A percentile compares a stretch with the other conserved stretches of the same genome.
These are phyloP conservation scores for Groenewaldozyma auringiensis DNA, from an alignment of 1,139 yeast genomes.

Conservation along the genomic window DNA sequence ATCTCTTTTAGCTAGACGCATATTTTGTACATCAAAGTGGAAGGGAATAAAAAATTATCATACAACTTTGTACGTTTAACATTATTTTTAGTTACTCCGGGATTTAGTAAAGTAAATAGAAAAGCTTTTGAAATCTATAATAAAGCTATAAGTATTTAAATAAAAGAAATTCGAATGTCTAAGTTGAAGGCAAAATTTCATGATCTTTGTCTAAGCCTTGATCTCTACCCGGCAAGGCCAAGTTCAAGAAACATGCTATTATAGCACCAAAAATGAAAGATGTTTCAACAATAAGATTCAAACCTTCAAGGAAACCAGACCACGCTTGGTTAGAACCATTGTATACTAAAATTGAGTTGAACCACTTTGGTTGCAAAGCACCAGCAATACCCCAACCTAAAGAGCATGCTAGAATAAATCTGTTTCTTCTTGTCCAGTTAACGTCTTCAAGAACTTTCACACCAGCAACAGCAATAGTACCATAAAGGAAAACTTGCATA, in stretches of 20 bases:
- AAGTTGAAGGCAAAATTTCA: neutral
- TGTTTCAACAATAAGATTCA: conserved; percentile 7
- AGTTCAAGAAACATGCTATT: conserved; percentile 5
- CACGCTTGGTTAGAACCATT: conserved; percentile 3
- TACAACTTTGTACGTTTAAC: too few species aligned
- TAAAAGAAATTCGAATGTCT: neutral
- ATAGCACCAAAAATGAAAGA: conserved; percentile 7
- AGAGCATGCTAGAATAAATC: conserved; percentile 5
- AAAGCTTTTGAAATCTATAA: too few species aligned
- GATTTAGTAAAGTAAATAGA: too few species aligned
- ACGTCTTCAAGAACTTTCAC: conserved; percentile 4
- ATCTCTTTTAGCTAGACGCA: too few species aligned
- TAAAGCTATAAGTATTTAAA: too few species aligned
- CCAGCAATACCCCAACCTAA: conserved; percentile 7
- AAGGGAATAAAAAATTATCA: too few species aligned
- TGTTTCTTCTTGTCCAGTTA: conserved; percentile 5
- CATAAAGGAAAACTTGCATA: conserved; percentile 6
- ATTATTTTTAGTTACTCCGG: too few species aligned
- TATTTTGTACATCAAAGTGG: too few species aligned
- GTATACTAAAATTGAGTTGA: neutral
- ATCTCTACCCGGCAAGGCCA: conserved; percentile 2
- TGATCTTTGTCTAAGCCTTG: neutral
- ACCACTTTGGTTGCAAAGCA: conserved; percentile 4
- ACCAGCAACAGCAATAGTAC: conserved; percentile 8
- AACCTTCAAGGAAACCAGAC: conserved; percentile 5